Conservation (phyloP, 192 early-diverging fungal genomes). For the Phlyctochytrium planicorne region DNA sequence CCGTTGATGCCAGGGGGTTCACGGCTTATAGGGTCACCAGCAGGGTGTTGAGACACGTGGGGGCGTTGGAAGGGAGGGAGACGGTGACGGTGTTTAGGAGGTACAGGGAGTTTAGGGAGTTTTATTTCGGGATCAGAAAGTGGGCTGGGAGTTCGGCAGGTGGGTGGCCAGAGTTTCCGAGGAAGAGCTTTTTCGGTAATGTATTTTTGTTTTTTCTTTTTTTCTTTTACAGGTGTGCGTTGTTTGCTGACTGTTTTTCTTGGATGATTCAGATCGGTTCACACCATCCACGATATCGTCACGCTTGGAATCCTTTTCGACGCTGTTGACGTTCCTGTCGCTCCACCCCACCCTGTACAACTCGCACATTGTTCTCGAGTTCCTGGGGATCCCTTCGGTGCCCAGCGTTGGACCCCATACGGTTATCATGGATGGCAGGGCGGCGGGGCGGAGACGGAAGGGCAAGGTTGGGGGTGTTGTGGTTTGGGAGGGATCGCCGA, state of each 20-base stretch:
- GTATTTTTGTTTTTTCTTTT: neutral
- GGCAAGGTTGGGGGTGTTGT: too few relatives aligned
- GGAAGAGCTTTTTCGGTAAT: neutral
- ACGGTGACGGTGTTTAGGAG: neutral
- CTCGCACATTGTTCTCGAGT: constrained; percentile 12
- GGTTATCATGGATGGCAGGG: too few relatives aligned
- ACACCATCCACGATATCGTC: neutral
- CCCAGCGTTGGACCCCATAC: too few relatives aligned
- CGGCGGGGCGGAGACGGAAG: too few relatives aligned
- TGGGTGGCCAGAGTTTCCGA: neutral
- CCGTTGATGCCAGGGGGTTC: too few relatives aligned
- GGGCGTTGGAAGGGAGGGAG: too few relatives aligned
- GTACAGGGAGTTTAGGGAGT: neutral
- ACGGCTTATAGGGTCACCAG: too few relatives aligned
- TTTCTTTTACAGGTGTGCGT: too few relatives aligned
- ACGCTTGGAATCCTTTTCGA: constrained; percentile 18
- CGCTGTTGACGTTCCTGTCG: constrained; percentile 21
- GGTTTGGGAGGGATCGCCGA: too few relatives aligned
- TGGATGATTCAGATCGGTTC: constrained; percentile 22
- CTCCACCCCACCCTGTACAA: constrained; percentile 23
- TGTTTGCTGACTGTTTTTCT: too few relatives aligned
- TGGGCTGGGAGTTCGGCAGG: neutral
- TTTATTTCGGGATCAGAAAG: neutral
- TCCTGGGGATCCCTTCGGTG: constrained; percentile 18
- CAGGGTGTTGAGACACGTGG: too few relatives aligned